Evolutionary conservation across 2,329 filamentous ascomycete genomes (phyloP).

Genomic region (Catunica adiposa): DNA sequence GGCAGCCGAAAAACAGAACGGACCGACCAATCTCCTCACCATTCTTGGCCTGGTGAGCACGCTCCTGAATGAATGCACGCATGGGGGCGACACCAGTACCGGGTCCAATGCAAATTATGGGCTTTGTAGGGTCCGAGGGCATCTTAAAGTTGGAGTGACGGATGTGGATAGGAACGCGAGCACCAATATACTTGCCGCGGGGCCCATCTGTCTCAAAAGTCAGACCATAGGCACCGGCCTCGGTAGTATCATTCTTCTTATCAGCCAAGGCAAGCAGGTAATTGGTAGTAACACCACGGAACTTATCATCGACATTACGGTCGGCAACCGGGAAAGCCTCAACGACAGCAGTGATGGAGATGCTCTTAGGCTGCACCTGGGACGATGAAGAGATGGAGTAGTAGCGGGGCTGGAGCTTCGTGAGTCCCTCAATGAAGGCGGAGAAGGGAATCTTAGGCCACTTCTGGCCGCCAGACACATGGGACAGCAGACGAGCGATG

Average conservation of each 20-base stretch:
- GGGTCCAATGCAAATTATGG: constrained; percentile 88
- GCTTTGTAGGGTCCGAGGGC: constrained; percentile 83
- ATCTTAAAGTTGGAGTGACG: constrained; percentile 99
- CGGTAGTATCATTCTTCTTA: constrained; percentile 80
- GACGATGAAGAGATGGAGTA: constrained; percentile 99
- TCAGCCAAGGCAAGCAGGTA: constrained; percentile 89
- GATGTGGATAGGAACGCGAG: constrained; percentile 87
- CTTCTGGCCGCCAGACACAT: constrained; percentile 52
- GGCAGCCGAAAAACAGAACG: constrained; percentile 87
- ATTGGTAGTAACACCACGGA: constrained; percentile 94
- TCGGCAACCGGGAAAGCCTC: constrained; percentile 67
- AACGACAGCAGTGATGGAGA: constrained; percentile 88
- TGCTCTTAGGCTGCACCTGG: constrained; percentile 80
- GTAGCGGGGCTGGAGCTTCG: constrained; percentile 92
- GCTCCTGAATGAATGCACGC: constrained; percentile 86
- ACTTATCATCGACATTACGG: constrained; percentile 48
- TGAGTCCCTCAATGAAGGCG: constrained; percentile 79
- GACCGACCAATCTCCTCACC: constrained; percentile 76
- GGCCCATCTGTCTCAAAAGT: constrained; percentile 79
- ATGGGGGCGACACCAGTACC: constrained; percentile 95
- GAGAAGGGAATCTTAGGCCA: constrained; percentile 88
- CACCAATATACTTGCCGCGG: constrained; percentile 90
- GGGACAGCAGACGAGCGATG: constrained; percentile 68
- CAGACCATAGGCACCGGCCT: constrained; percentile 66
- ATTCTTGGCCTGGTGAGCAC: constrained; percentile 63